A percentile compares a stretch with the other conserved stretches of the same genome.
Evolutionary conservation across 257 asterid genomes (phyloP).

Genomic region (Buddleja alternifolia): DNA sequence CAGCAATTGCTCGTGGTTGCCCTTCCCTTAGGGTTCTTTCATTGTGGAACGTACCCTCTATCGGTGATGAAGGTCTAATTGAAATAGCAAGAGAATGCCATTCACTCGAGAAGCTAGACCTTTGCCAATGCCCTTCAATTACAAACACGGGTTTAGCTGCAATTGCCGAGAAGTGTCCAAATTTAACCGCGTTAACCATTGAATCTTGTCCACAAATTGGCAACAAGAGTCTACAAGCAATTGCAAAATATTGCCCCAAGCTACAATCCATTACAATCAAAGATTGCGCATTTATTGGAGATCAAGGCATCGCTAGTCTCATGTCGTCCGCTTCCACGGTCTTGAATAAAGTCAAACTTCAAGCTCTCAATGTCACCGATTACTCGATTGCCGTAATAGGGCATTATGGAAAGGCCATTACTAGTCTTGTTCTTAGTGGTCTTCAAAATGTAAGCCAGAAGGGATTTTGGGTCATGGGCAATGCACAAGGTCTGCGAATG

Average conservation of each 20-base stretch:
- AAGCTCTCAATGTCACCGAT: slow-evolving; percentile 68
- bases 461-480: slow-evolving; percentile 97
- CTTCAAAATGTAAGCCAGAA: slow-evolving; percentile 80
- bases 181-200: slow-evolving; percentile 59
- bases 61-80: slow-evolving; percentile 77
- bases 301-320: slow-evolving; percentile 75
- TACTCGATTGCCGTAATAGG: slow-evolving; percentile 83
- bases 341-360: slow-evolving; percentile 76
- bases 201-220: slow-evolving; percentile 78
- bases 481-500: slow-evolving; percentile 61
- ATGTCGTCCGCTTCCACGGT: slow-evolving; percentile 48
- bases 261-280: slow-evolving; percentile 64
- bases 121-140: slow-evolving; percentile 70
- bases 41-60: slow-evolving; percentile 69
- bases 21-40: slow-evolving; percentile 83
- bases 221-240: slow-evolving; percentile 65
- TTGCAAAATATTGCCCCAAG: slow-evolving; percentile 67
- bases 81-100: slow-evolving; percentile 83
- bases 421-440: slow-evolving; percentile 57
- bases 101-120: slow-evolving; percentile 77
- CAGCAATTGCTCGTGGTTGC: slow-evolving; percentile 81
- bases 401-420: slow-evolving; percentile 70
- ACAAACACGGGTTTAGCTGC: slow-evolving; percentile 71
- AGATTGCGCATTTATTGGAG: slow-evolving; percentile 81
- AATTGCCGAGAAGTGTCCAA: slow-evolving; percentile 66